phyloP scores from a whole-genome alignment of 2,329 filamentous ascomycete species.

The Stagonosporopsis tanaceti region DNA sequence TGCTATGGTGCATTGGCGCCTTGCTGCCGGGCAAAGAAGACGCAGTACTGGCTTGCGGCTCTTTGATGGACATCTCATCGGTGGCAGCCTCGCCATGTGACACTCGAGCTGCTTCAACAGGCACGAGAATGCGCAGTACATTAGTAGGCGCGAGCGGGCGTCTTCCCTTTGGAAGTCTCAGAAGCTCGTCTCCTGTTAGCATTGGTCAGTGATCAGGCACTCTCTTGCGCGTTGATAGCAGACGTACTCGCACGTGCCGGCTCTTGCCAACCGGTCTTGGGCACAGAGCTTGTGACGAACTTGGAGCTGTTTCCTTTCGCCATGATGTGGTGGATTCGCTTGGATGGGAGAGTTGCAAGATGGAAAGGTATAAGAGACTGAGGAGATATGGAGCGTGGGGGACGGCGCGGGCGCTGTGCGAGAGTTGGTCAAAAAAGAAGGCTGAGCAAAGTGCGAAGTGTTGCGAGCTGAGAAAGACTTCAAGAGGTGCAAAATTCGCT shows the following conservation, averaged over 20 bases:
- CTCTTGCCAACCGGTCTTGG: constrained; percentile 11
- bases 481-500: neutral
- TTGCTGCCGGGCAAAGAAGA: neutral
- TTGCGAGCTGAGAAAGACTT: neutral
- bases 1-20: neutral
- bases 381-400: neutral
- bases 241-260: neutral
- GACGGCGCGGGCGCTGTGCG: neutral
- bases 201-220: neutral
- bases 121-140: neutral
- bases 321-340: neutral
- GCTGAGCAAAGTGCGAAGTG: neutral
- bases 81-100: neutral
- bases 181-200: neutral
- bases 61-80: neutral
- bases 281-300: neutral
- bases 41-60: neutral
- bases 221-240: accelerated
- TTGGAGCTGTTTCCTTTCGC: neutral
- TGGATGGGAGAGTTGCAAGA: neutral
- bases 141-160: neutral
- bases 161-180: constrained; percentile 1
- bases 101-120: neutral
- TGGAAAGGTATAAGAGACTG: no score
- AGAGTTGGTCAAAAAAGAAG: neutral